A percentile compares a stretch with the other conserved stretches of the same genome.
Evolutionary conservation across 768 basidiomycete species (phyloP).

Genomic region (Boletus reticulatus): DNA sequence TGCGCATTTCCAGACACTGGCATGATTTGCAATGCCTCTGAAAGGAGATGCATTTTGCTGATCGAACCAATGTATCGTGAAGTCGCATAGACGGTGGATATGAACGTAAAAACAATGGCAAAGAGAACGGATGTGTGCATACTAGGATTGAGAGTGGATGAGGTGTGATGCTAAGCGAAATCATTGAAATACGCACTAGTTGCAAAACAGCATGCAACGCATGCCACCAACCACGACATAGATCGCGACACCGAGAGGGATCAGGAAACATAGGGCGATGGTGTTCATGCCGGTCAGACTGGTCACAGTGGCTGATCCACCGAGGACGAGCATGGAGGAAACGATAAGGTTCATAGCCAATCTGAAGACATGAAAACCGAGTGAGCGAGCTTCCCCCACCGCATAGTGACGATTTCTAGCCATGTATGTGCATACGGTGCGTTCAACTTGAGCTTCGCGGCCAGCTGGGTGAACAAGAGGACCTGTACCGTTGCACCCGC

Average conservation of each 20-base stretch:
- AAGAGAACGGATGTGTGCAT: conserved; percentile 87
- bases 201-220: conserved; percentile 82
- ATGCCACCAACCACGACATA: conserved; percentile 88
- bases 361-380: conserved; percentile 87
- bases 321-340: conserved; percentile 80
- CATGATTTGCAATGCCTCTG: conserved; percentile 44
- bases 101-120: conserved; percentile 74
- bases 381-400: conserved; percentile 84
- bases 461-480: conserved; percentile 87
- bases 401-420: conserved; percentile 76
- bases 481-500: conserved; percentile 88
- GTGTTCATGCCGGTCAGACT: conserved; percentile 89
- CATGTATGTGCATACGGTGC: conserved; percentile 88
- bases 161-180: neutral
- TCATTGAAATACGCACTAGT: conserved; percentile 57
- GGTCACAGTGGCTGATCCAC: conserved; percentile 84
- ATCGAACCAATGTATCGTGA: conserved; percentile 79
- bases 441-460: conserved; percentile 89
- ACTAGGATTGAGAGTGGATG: conserved; percentile 39
- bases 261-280: conserved; percentile 87
- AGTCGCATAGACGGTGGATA: conserved; percentile 82
- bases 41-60: conserved; percentile 72
- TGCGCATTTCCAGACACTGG: conserved; percentile 82
- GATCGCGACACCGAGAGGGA: conserved; percentile 82
- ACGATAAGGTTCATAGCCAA: conserved; percentile 90